Conservation (phyloP, 1,284 basidiomycete species). For the Pseudozyma hubeiensis region DNA sequence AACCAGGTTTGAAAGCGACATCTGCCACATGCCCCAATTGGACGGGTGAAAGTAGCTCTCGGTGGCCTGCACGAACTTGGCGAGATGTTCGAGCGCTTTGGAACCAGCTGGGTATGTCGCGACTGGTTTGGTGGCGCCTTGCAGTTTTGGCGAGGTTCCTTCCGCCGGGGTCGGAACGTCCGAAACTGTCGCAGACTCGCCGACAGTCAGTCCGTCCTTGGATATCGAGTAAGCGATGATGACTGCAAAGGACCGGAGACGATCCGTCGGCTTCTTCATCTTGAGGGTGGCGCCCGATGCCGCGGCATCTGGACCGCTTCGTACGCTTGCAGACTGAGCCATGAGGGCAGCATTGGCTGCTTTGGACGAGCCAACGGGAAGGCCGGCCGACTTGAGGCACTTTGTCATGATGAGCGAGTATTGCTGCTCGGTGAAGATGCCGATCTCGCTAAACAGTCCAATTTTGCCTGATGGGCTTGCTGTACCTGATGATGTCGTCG, state of each 20-base stretch:
- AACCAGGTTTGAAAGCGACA: slow-evolving; percentile 83
- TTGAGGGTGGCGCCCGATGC: slow-evolving; percentile 77
- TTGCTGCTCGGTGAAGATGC: slow-evolving; percentile 87
- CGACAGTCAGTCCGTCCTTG: slow-evolving; percentile 76
- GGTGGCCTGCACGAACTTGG: slow-evolving; percentile 88
- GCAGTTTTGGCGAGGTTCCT: slow-evolving; percentile 8
- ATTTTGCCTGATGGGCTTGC: slow-evolving; percentile 43
- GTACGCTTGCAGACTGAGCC: slow-evolving; percentile 57
- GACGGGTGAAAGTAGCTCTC: slow-evolving; percentile 91
- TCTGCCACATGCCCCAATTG: slow-evolving; percentile 67
- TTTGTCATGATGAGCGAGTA: slow-evolving; percentile 89
- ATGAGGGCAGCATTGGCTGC: slow-evolving; percentile 59
- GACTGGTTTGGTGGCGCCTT: slow-evolving; percentile 16
- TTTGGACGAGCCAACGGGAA: slow-evolving; percentile 73
- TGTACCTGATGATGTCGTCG: slow-evolving; percentile 13
- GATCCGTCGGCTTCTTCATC: slow-evolving; percentile 81
- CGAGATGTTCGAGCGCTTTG: slow-evolving; percentile 87
- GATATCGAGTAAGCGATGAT: slow-evolving; percentile 92
- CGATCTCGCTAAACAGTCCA: slow-evolving; percentile 77
- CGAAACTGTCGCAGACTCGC: slow-evolving; percentile 31
- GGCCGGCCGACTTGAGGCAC: slow-evolving; percentile 82
- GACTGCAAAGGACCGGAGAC: slow-evolving; percentile 82
- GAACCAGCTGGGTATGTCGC: slow-evolving; percentile 81
- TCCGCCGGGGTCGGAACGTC: slow-evolving; percentile 29
- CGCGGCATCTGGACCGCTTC: slow-evolving; percentile 72